A percentile compares a stretch with the other conserved stretches of the same genome.
Evolutionary conservation across 768 basidiomycete genomes (phyloP).

Genomic region (Macrolepiota albuminosa): DNA sequence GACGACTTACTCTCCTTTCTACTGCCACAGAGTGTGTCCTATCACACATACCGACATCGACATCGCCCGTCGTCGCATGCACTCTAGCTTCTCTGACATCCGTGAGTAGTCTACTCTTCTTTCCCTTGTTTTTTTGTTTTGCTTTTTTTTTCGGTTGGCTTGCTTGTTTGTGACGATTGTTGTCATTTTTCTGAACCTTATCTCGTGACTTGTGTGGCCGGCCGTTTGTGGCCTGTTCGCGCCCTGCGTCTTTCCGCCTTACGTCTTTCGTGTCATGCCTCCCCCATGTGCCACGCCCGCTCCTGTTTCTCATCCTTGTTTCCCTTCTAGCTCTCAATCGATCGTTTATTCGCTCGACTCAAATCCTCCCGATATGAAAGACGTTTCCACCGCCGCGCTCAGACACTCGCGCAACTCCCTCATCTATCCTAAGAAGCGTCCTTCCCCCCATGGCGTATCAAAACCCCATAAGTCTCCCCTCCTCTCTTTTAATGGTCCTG

Average conservation of each 20-base stretch:
- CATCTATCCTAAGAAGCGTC: constrained; percentile 81
- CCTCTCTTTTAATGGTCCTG: constrained; percentile 42
- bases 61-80: constrained; percentile 35
- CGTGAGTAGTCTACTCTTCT: constrained; percentile 28
- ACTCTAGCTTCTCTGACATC: constrained; percentile 25
- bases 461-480: constrained; percentile 62
- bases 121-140: not conserved
- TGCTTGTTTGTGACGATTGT: constrained; percentile 1
- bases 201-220: constrained; percentile 9
- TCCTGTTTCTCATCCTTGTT: constrained; percentile 18
- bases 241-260: constrained; percentile 1
- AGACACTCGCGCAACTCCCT: constrained; percentile 58
- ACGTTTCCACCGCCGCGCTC: constrained; percentile 54
- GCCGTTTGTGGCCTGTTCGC: not conserved
- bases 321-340: constrained; percentile 35
- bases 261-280: constrained; percentile 19
- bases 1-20: constrained; percentile 30
- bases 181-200: constrained; percentile 11
- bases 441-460: constrained; percentile 73
- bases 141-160: not conserved
- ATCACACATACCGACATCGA: constrained; percentile 11
- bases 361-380: constrained; percentile 67
- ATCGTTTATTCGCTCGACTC: constrained; percentile 38
- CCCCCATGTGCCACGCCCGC: constrained; percentile 15
- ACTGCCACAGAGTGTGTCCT: constrained; percentile 18